Base-by-base conservation (phyloP, 139 green algal species). In the Picochlorum sp. region DNA sequence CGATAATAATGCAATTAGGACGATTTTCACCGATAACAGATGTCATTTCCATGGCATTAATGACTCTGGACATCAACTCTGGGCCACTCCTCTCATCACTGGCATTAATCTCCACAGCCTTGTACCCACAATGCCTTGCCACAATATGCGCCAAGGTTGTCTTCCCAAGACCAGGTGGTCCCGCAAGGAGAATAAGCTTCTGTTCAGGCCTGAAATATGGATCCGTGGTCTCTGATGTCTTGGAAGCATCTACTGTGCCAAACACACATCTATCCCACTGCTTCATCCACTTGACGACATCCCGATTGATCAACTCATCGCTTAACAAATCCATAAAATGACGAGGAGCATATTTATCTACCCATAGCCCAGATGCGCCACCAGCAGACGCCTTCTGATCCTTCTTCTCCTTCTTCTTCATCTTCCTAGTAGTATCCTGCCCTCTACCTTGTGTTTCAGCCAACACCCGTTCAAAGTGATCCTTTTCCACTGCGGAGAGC, bases 61-160 rank as follows among this genome's bases (percentile, higher is more conserved):
- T 59, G 6, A 98, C 70, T 24, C 73, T 75, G 8, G 60, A 37
- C 16, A 70, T 63, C 41, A 99, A 82, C 2, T 68, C 65, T 16
- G 57, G 49, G 0, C 80, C 85, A 2, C 59, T 87, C 45, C 94
- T 78, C 57, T 98, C 92, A 75, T 98, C 92, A 15, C 70, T 87
- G 13, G 92, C 92, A 67, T 98, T 98, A 78, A 99, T 90, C 77
- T 98, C 92, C 38, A 94, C 74, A 0, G 88, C 75, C 7, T 87
- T 73, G 72, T 98, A 99, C 38, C 94, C 92, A 68, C 92, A 98
- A 69, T 98, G 92, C 11, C 65, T 54, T 0, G 92, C 94, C 3
- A 84, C 84, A 15, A 97, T 81, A 63, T 99, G 91, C 2, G 89
- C 94, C 37, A 98, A 74, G 1, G 90, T 98, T 4, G 94, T 99